Evolutionary conservation across 768 basidiomycete species (phyloP), one percentile per base, ranked within the genome.

Genomic region (Lyophyllum semitale): DNA sequence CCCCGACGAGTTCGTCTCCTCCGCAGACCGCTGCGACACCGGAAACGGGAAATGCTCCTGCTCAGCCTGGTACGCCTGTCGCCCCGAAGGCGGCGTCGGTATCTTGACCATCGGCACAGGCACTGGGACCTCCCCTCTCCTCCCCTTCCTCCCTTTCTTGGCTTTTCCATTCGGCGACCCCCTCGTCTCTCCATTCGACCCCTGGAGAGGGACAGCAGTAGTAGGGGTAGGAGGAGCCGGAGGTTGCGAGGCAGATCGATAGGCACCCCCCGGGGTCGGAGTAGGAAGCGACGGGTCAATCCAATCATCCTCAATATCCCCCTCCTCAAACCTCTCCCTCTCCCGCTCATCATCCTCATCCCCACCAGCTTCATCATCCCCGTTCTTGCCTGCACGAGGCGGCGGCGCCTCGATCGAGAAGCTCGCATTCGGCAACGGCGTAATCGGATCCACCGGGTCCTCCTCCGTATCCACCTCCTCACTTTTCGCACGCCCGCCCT

Each of bases 381-480:
- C 64, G 23, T 67, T 69, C 54, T 70, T 68, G 53, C 54, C 61
- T 20, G 65, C 63, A 49, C 49, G 32, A 33, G 55, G 49, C 40
- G 66, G 69, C 9, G 55, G 53, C 17, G 17, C n/a, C 33, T 61
- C 51, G 13, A 78, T 63, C 26, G 72, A 73, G 58, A 79, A 81
- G 44, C 69, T 67, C 2, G 73, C 66, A 40, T 72, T 75, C 4
- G 84, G 83, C 8, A 86, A 82, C 26, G 88, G 88, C 0, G 89
- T 89, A 37, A 89, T 77, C 5, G 88, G 88, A 15, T 83, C 87
- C 2, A 87, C 78, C 0, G 83, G 80, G 48, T 89, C 88, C 38
- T 90, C 88, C 63, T 90, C 88, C 23, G 86, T 88, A 47, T 88
- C 86, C 1, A 73, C 77, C 54, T 87, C 85, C 23, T 80, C 80